Evolutionary conservation across 2,329 filamentous ascomycete genomes (phyloP).

Genomic region (Trematosphaeria pertusa): DNA sequence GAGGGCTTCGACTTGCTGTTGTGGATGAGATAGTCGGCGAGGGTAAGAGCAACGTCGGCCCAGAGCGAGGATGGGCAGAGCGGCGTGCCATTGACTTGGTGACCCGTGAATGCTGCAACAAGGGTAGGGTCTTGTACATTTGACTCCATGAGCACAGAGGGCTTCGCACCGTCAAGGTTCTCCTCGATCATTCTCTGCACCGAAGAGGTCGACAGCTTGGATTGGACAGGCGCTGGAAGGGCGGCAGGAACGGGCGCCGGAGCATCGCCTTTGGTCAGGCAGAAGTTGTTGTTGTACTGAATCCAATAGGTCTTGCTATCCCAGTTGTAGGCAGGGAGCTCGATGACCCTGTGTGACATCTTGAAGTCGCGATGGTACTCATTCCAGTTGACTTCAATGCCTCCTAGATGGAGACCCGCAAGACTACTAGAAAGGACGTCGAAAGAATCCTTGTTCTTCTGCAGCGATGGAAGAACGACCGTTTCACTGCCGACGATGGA

Average conservation of each 20-base stretch:
- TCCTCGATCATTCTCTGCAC: conserved; percentile 50
- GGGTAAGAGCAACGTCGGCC: conserved; percentile 38
- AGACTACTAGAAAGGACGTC: conserved; percentile 52
- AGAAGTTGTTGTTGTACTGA: conserved; percentile 42
- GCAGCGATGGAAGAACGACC: conserved; percentile 1
- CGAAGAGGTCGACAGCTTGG: conserved; percentile 36
- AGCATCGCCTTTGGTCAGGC: conserved; percentile 30
- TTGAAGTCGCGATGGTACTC: conserved; percentile 64
- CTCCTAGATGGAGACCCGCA: conserved; percentile 59
- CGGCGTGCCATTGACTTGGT: conserved; percentile 50
- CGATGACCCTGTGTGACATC: conserved; percentile 54
- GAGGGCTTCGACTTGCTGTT: conserved; percentile 18
- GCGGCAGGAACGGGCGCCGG: conserved; percentile 6
- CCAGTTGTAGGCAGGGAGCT: conserved; percentile 56
- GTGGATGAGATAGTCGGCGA: conserved; percentile 32
- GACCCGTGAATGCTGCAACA: conserved; percentile 49
- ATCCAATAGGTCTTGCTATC: conserved; percentile 48
- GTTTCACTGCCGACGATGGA: conserved; percentile 6
- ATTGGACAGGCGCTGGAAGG: conserved; percentile 7
- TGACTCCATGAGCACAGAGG: conserved; percentile 46
- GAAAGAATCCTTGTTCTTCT: conserved; percentile 8
- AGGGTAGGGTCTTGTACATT: conserved; percentile 52
- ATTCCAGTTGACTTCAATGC: conserved; percentile 66
- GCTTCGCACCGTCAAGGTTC: conserved; percentile 29
- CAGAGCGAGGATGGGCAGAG: conserved; percentile 22